phyloP scores from a whole-genome alignment of 2,329 filamentous ascomycete genomes.

The Fusarium sp. region DNA sequence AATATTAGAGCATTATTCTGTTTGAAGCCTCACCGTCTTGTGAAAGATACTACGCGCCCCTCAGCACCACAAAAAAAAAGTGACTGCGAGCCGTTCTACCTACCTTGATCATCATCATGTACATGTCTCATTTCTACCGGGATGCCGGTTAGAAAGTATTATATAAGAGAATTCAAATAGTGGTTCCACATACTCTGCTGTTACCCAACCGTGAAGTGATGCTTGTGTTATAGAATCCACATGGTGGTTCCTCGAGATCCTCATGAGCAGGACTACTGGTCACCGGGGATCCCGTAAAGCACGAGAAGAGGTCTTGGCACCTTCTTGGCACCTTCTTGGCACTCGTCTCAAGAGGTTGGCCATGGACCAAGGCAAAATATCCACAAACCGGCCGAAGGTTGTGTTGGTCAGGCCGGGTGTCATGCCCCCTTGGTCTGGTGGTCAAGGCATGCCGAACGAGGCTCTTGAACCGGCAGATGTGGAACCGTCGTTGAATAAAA shows the following conservation, averaged over 20 bases:
- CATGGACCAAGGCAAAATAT: conserved; percentile 17
- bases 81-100: conserved; percentile 32
- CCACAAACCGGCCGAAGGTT: conserved; percentile 32
- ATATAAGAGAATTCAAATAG: conserved; percentile 45
- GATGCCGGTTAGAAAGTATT: conserved; percentile 37
- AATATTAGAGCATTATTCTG: conserved; percentile 24
- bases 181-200: conserved; percentile 35
- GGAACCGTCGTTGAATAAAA: conserved; percentile 46
- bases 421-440: not conserved
- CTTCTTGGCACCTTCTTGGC: conserved; percentile 29
- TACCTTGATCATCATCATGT: conserved; percentile 25
- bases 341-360: conserved; percentile 22
- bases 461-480: conserved; percentile 23
- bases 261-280: conserved; percentile 5
- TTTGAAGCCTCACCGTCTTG: conserved; percentile 17
- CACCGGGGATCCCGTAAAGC: conserved; percentile 35
- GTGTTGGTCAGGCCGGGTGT: not conserved
- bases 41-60: conserved; percentile 26
- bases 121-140: conserved; percentile 37
- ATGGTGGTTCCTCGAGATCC: conserved; percentile 5
- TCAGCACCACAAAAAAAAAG: conserved; percentile 5
- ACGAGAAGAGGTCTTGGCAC: conserved; percentile 1
- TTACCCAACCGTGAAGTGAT: conserved; percentile 27
- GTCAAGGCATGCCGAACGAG: conserved; percentile 11
- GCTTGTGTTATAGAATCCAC: conserved; percentile 12